Evolutionary conservation across 2,329 filamentous ascomycete species (phyloP), one percentile per base, ranked within the genome.

Genomic region (Colletotrichum melonis): DNA sequence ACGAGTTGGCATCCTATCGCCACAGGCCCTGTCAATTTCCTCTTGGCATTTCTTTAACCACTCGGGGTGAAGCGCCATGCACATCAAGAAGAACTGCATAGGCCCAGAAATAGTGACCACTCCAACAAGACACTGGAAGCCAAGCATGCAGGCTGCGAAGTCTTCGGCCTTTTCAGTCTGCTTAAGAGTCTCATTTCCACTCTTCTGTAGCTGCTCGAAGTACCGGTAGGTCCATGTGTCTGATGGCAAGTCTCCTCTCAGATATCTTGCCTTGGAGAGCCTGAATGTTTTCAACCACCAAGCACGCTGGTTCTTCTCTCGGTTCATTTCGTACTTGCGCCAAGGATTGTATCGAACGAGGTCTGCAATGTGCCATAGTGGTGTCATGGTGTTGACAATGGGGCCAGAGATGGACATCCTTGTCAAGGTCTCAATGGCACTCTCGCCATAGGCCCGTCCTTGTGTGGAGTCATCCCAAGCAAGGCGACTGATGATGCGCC

Each of bases 21-120:
- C 88, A 67, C 87, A 89, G 1, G 90, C 87, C 9, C 83, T 80
- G 75, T 91, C 89, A 16, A 91, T 84, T 78, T 92, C 89, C 58
- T 86, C 87, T 77, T 91, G 88, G 5, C 87, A 85, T 76, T 85
- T 86, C 68, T 78, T 80, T 77, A 89, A 85, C 84, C 88, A 89
- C 75, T 86, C 84, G 0, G 88, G 88, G 75, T 89, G 84, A 74
- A 88, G 79, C 28, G 83, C 82, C 87, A 89, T 87, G 66, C 84
- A 83, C 86, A 88, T 87, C 63, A 87, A 75, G 79, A 88, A 88
- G 80, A 87, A 88, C 78, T 87, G 85, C 76, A 87, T 77, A 9
- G 86, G 86, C 1, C 86, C 86, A 14, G 82, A 84, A 69, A 88
- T 86, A 11, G 86, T 88, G 38, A 88, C 82, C 11, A 88, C 85